phyloP scores from a whole-genome alignment of 495 filamentous ascomycete genomes.

The Friedmanniomyces simplex region DNA sequence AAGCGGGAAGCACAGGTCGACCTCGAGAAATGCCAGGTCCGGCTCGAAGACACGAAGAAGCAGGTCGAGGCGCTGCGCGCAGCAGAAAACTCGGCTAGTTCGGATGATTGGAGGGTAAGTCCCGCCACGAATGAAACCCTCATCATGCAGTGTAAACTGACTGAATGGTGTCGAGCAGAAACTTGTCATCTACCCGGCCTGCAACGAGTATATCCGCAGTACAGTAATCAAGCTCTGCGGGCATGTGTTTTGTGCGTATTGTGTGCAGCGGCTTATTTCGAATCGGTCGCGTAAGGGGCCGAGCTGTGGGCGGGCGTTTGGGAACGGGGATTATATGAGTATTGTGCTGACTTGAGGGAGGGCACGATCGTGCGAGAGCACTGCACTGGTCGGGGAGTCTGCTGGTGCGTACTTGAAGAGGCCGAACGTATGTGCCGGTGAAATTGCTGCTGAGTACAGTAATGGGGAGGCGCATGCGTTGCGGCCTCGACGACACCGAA shows the following conservation, averaged over 20 bases:
- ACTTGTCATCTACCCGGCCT: slow-evolving; percentile 82
- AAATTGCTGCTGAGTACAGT: too few relatives aligned
- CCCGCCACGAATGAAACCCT: background rate
- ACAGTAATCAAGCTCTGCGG: slow-evolving; percentile 86
- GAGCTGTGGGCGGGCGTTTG: slow-evolving; percentile 81
- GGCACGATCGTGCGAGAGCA: too few relatives aligned
- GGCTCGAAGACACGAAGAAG: slow-evolving; percentile 63
- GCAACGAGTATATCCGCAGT: slow-evolving; percentile 83
- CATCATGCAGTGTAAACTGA: too few relatives aligned
- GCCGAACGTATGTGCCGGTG: too few relatives aligned
- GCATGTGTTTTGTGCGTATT: slow-evolving; percentile 88
- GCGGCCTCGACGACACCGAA: too few relatives aligned
- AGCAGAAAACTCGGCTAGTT: background rate
- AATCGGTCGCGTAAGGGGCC: slow-evolving; percentile 92
- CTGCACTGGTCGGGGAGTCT: too few relatives aligned
- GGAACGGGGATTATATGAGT: slow-evolving; percentile 71
- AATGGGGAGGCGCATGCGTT: too few relatives aligned
- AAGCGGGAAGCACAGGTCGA: slow-evolving; percentile 66
- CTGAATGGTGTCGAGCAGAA: slow-evolving; percentile 40
- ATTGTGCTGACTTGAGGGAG: slow-evolving; percentile 19
- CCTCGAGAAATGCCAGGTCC: slow-evolving; percentile 58
- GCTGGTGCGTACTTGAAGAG: too few relatives aligned
- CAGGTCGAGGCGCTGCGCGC: slow-evolving; percentile 62
- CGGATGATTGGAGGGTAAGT: slow-evolving; percentile 19
- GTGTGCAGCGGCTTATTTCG: slow-evolving; percentile 75